Evolutionary conservation across 768 basidiomycete species (phyloP).

Genomic region (Goffeauzyma gilvescens): DNA sequence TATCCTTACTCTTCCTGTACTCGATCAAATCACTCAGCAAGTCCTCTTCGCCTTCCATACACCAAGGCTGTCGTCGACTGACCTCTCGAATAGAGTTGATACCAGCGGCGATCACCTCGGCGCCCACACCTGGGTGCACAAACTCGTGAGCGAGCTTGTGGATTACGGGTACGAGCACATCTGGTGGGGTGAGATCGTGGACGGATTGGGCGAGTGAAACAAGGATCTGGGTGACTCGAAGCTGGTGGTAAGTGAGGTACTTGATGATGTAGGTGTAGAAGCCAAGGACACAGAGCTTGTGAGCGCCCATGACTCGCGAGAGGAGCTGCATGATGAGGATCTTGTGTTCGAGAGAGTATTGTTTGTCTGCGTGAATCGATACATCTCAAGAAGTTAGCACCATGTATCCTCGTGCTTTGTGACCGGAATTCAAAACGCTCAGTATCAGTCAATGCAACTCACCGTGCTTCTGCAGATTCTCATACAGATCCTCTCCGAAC

Average conservation of each 20-base stretch:
- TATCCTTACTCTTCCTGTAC: slow-evolving; percentile 88
- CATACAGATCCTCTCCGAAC: slow-evolving; percentile 83
- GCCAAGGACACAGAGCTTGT: slow-evolving; percentile 78
- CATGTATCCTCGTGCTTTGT: neutral
- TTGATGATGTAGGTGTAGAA: slow-evolving; percentile 88
- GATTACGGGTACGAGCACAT: slow-evolving; percentile 70
- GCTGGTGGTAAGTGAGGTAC: slow-evolving; percentile 79
- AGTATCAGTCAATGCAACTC: too few relatives aligned
- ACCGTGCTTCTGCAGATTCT: slow-evolving; percentile 52
- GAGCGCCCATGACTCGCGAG: slow-evolving; percentile 74
- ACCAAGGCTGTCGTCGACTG: slow-evolving; percentile 85
- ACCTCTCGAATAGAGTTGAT: slow-evolving; percentile 87
- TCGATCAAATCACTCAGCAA: slow-evolving; percentile 77
- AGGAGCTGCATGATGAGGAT: slow-evolving; percentile 92
- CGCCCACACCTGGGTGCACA: slow-evolving; percentile 87
- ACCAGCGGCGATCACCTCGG: slow-evolving; percentile 91
- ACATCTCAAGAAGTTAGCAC: neutral
- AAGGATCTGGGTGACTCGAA: slow-evolving; percentile 79
- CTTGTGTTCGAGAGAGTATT: slow-evolving; percentile 92
- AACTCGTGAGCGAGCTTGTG: slow-evolving; percentile 87
- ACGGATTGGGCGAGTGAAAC: slow-evolving; percentile 84
- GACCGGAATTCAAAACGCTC: neutral
- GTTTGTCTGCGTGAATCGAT: slow-evolving; percentile 46
- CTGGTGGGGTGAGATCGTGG: slow-evolving; percentile 86
- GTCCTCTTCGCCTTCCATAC: slow-evolving; percentile 67